Evolutionary conservation across 208 protist genomes (phyloP), one percentile per base, ranked within the genome.

Genomic region (Leishmania turanica): DNA sequence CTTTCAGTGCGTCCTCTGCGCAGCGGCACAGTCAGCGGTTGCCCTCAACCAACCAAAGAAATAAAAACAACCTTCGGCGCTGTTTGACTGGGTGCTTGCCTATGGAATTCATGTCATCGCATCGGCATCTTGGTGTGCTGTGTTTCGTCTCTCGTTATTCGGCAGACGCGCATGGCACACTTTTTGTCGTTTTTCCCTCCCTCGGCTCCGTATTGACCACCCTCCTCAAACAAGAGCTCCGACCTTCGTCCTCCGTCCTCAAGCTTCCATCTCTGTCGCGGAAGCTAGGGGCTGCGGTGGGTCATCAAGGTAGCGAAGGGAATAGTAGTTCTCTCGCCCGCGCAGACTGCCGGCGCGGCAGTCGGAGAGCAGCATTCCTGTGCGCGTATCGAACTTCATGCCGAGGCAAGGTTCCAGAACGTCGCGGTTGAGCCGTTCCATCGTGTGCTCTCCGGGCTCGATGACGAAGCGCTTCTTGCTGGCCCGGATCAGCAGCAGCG

Each of bases 341-440:
- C 79, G 75, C 73, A 78, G 79, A 53, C 66, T 82, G 27, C 78
- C 81, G n/a, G 70, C 74, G 42, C 85, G 81, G 51, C 79, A 82
- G 87, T 97, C 94, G 2, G 90, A 88, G 75, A 84, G 91, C 27
- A 97, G 79, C 84, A 93, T 95, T 15, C 94, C 94, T 17, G 87
- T 91, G 37, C 83, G 83, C 45, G 85, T 86, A 65, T 92, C 90
- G 80, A 96, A 97, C 58, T 88, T 89, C 68, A 96, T 82, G 45
- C 95, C 95, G 31, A 96, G 83, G 78, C 90, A 97, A 60, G 95
- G 95, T 84, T 94, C 91, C 49, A 97, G 81, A 66, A 97, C 82
- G 53, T 90, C 87, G 11, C 83, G 78, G 83, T 95, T 97, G 11
- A 97, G 86, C 1, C 92, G 87, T 42, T 92, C 90, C 75, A 96